A percentile compares a stretch with the other conserved stretches of the same genome.
phyloP scores from a whole-genome alignment of 768 basidiomycete genomes.

The Lactifluus pinguis region DNA sequence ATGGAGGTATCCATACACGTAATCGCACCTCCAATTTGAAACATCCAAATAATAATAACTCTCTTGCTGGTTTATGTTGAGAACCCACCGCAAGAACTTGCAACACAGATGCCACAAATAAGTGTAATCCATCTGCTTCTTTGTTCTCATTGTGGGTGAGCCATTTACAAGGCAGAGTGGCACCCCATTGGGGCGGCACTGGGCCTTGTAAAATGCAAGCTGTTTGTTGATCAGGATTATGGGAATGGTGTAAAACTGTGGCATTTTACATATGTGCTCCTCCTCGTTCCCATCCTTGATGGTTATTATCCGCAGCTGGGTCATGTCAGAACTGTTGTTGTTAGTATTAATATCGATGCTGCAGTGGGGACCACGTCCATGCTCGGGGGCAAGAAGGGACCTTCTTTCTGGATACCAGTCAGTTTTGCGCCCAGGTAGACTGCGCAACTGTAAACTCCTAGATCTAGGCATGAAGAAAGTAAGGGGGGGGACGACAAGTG shows the following conservation, averaged over 20 bases:
- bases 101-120: conserved; percentile 5
- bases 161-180: not conserved
- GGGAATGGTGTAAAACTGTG: conserved; percentile 7
- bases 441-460: too few relatives aligned
- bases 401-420: too few relatives aligned
- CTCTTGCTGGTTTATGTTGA: conserved; percentile 3
- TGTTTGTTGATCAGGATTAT: conserved; percentile 11
- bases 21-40: not conserved
- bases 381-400: not conserved
- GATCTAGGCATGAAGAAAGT: too few relatives aligned
- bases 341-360: not conserved
- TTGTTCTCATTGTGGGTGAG: not conserved
- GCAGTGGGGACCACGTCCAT: conserved; percentile 1
- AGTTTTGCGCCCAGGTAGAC: too few relatives aligned
- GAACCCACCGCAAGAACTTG: not conserved
- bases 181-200: conserved; percentile 1
- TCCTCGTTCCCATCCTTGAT: not conserved
- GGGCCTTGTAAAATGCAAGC: conserved; percentile 3
- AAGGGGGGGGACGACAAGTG: too few relatives aligned
- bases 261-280: not conserved
- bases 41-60: not conserved
- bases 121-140: not conserved
- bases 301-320: not conserved
- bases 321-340: not conserved
- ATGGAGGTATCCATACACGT: conserved; percentile 6